These are phyloP conservation scores for Alternaria incomplexa DNA, from an alignment of 2,329 filamentous ascomycete species.

Conservation along the genomic window DNA sequence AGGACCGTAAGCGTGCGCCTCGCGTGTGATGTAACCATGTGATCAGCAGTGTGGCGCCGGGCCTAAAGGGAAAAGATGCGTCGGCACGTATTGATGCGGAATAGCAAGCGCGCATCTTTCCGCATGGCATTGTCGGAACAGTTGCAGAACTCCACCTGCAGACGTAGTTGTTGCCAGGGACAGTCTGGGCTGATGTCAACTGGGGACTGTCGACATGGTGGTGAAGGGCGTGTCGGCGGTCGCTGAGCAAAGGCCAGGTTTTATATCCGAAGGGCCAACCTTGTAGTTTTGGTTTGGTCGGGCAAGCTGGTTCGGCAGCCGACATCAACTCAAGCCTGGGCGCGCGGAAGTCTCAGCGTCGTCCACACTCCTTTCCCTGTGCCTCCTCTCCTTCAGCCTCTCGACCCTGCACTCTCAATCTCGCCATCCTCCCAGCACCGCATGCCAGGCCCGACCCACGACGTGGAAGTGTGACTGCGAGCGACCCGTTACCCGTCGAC, in stretches of 20 bases:
- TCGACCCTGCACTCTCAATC: slow-evolving; percentile 15
- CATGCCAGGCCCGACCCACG: slow-evolving; percentile 17
- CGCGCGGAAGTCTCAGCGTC: slow-evolving; percentile 35
- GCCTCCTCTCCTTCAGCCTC: slow-evolving; percentile 24
- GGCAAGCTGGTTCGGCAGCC: slow-evolving; percentile 30
- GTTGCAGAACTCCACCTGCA: not conserved
- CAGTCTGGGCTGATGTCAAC: slow-evolving; percentile 1
- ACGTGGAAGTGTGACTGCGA: slow-evolving; percentile 20
- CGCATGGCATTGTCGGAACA: slow-evolving; percentile 1
- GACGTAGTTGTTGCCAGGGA: not conserved
- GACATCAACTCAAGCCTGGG: slow-evolving; percentile 32
- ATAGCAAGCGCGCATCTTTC: slow-evolving; percentile 5
- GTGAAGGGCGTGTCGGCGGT: slow-evolving; percentile 7
- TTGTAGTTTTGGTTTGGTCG: slow-evolving; percentile 20
- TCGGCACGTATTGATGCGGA: slow-evolving; percentile 18
- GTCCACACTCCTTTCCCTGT: slow-evolving; percentile 25
- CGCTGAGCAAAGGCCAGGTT: slow-evolving; percentile 22
- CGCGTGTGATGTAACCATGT: slow-evolving; percentile 12
- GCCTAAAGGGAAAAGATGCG: slow-evolving; percentile 17
- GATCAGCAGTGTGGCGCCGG: slow-evolving; percentile 31
- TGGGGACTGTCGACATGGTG: slow-evolving; percentile 11
- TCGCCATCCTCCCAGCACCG: slow-evolving; percentile 4
- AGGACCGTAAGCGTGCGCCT: slow-evolving; percentile 7
- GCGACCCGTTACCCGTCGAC: slow-evolving; percentile 15
- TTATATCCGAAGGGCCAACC: slow-evolving; percentile 22